Base-by-base conservation (phyloP, 2,329 filamentous ascomycete genomes). In the Pezicula rhizophila region DNA sequence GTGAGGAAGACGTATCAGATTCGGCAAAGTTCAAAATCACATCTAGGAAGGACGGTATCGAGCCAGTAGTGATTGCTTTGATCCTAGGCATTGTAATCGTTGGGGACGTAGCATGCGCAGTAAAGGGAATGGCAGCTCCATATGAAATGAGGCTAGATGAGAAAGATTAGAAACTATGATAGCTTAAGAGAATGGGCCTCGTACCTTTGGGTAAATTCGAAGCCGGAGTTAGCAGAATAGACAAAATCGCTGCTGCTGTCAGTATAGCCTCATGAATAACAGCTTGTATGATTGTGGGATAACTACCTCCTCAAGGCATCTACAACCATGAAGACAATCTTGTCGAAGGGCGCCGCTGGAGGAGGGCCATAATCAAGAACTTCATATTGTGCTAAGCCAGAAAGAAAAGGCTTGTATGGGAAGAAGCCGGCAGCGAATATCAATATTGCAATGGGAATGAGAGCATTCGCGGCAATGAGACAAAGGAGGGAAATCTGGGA, bases 51-150 rank as follows among this genome's bases (percentile, higher is more conserved):
- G 92, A 97, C 3, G 93, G 93, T n/a, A 96, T 93, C 2, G 92
- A 96, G 52, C 93, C 93, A 1, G 93, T 97, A 1, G 93, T 99
- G 55, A 99, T 90, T 43, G 93, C 90, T 71, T 99, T 99, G 61
- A 99, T 84, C 53, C 92, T 84, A 38, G 93, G 93, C 93, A 99
- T 97, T 15, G 93, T 99, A 53, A 99, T 92, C 7, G 93, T 99
- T 2, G 93, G 93, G 45, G 95, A 90, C n/a, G 89, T 87, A 15
- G 93, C 93, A 76, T 96, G 87, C 31, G 92, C 92, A 28, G 93
- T 99, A 66, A 95, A 99, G 3, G 93, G 93, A 34, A 97, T 75
- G 6, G 93, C 95, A 50, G 78, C 78, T 51, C 92, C 92, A 59
- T 89, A 95, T 33, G 43, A 50, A 26, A 60, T 57, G 15, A 58